Evolutionary conservation across 1,139 yeast genomes (phyloP), one percentile per base, ranked within the genome.

Genomic region (Diutina rugosa): DNA sequence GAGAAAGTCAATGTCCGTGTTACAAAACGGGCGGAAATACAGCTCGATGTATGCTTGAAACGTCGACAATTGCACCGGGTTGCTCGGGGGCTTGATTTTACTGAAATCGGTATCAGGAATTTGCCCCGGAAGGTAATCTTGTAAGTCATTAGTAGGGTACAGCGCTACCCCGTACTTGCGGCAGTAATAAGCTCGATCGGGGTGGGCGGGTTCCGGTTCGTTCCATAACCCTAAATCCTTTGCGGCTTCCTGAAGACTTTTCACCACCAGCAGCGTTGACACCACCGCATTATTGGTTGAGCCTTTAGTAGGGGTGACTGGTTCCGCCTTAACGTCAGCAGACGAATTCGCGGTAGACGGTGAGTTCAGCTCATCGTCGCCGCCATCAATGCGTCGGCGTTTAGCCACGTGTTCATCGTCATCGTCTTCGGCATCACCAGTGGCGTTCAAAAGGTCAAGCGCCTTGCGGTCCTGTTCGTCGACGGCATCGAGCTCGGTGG

Each of bases 1-100:
- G 56, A 93, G 71, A 63, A 90, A 84, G 56, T 85, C 83, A 51
- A 90, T 66, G 66, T 93, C 99, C 46, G 90, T 97, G 60, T 86
- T 96, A 30, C 79, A 74, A 62, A 81, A 88, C 6, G 81, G 80
- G 58, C 96, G 77, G 70, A 87, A 91, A 67, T 81, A 93, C 45
- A 93, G 89, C 66, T 93, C 99, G 54, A 90, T 78, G 62, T 87
- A 90, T 0, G 93, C 73, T 61, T 89, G 86, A 67, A 89, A 95
- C 0, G 99, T 91, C 18, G 90, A 78, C 68, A 88, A 90, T 65
- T 90, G 97, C 26, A 93, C 95, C 71, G 93, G 99, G 68, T 89
- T 91, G 2, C 90, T 72, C 7, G 97, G 97, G 1, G 79, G 69
- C 64, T 91, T 91, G 28, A 84, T 83, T 60, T 84, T 82, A 9